Base-by-base conservation (phyloP, 768 basidiomycete genomes). In the Termitomyces bulborhizus region DNA sequence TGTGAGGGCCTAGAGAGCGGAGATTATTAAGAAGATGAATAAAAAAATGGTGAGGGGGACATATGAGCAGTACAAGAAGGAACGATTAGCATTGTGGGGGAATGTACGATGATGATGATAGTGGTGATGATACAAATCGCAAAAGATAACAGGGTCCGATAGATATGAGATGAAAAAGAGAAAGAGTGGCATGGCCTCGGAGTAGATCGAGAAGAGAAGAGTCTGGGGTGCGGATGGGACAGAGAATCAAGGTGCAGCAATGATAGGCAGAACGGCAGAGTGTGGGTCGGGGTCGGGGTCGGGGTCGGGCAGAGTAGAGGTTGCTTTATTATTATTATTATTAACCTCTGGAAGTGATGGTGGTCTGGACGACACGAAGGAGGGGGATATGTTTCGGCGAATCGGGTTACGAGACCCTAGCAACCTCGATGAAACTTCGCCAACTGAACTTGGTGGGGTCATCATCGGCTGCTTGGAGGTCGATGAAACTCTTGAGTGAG, bases 371-470 rank as follows among this genome's bases (percentile, higher is more conserved):
- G 31, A 7, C 31, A 9, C 6, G 31, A 32, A 61, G 29, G 29
- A 29, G 6, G 29, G 4, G 6, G 29, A 29, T n/a, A n/a, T n/a
- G n/a, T n/a, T n/a, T n/a, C n/a, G n/a, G n/a, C n/a, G 29, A 3
- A 29, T 3, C 3, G 29, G 29, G 29, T 32, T 61, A 75, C 27
- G 69, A 67, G 16, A 73, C 66, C 50, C 63, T 71, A 13, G 76
- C 71, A 15, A 86, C 77, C 65, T 86, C 79, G 61, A 86, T 79
- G 64, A 86, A 81, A 67, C 82, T 83, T 59, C 82, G 71, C 84
- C 83, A 86, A 51, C 74, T 74, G 71, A 81, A 79, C 4, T 71
- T 68, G n/a, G 62, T 56, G 29, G 76, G 70, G 26, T 79, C 77
- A 36, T 81, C 80, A 3, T 39, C 55, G 4, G 37, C 32, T 32